Evolutionary conservation across 176 grass and related monocot species (phyloP).

Genomic region (Phoenix dactylifera): DNA sequence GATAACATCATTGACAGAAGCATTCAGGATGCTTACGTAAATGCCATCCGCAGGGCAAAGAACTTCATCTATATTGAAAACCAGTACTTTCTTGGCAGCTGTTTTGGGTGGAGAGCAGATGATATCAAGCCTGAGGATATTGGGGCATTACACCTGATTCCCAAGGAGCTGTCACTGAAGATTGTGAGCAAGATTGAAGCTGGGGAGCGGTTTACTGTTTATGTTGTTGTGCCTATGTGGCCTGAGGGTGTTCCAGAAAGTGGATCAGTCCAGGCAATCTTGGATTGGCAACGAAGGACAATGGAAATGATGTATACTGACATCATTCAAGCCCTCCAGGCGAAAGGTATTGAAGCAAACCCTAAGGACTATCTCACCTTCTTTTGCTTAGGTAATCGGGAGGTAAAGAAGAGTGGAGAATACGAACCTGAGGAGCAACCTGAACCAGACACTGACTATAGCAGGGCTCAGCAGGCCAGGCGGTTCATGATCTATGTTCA

Average conservation of each 20-base stretch:
- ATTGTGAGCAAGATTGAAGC: constrained; percentile 94
- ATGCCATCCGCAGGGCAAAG: constrained; percentile 68
- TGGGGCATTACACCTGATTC: constrained; percentile 65
- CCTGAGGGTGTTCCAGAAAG: constrained; percentile 72
- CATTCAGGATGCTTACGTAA: constrained; percentile 89
- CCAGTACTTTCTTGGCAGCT: constrained; percentile 92
- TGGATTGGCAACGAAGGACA: constrained; percentile 92
- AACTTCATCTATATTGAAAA: constrained; percentile 93
- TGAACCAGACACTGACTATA: constrained; percentile 43
- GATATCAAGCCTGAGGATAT: constrained; percentile 57
- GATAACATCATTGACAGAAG: constrained; percentile 87
- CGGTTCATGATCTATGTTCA: constrained; percentile 99
- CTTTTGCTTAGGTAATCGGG: constrained; percentile 86
- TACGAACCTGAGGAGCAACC: constrained; percentile 61
- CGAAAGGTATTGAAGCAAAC: constrained; percentile 37
- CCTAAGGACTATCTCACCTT: constrained; percentile 80
- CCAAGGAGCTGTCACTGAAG: constrained; percentile 68
- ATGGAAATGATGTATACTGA: constrained; percentile 99
- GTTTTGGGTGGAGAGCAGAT: constrained; percentile 68
- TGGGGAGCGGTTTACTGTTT: constrained; percentile 57
- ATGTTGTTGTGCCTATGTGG: constrained; percentile 93
- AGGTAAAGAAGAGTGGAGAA: constrained; percentile 56
- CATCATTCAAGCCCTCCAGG: constrained; percentile 51
- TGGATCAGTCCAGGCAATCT: constrained; percentile 59
- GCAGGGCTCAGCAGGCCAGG: constrained; percentile 52